Evolutionary conservation across 345 rosid species (phyloP).

Genomic region (Lepidium sativum): DNA sequence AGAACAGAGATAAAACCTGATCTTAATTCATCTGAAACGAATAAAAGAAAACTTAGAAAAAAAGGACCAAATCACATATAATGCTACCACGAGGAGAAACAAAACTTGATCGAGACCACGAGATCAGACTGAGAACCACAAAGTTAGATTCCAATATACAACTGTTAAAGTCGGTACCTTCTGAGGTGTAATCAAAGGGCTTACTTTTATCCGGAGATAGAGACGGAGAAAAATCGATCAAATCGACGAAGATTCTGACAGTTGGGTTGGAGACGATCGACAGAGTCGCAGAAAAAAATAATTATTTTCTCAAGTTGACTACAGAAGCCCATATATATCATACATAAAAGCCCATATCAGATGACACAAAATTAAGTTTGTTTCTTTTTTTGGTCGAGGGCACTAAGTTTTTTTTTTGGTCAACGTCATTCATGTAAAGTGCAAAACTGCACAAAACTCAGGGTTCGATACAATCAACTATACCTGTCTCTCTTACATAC

Average conservation of each 20-base stretch:
- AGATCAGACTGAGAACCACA: neutral
- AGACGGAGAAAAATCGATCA: slow-evolving; percentile 9
- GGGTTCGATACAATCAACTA: too few species aligned
- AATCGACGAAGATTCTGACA: slow-evolving; percentile 21
- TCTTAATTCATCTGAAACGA: neutral
- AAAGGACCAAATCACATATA: neutral
- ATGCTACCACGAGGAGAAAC: neutral
- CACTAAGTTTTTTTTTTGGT: too few species aligned
- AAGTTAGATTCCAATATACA: neutral
- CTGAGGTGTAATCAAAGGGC: slow-evolving; percentile 2
- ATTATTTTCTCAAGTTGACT: neutral
- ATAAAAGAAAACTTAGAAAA: neutral
- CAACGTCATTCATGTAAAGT: too few species aligned
- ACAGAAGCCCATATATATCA: neutral
- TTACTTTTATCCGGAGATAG: neutral
- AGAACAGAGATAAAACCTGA: slow-evolving; percentile 4
- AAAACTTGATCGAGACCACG: neutral
- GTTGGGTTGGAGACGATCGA: slow-evolving; percentile 19
- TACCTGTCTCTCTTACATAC: too few species aligned
- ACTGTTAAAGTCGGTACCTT: slow-evolving; percentile 1
- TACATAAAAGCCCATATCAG: slow-evolving; percentile 5
- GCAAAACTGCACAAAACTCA: too few species aligned
- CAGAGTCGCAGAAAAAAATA: neutral
- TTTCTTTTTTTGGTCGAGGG: too few species aligned
- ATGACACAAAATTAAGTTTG: too few species aligned